phyloP scores from a whole-genome alignment of 2,329 filamentous ascomycete genomes.

The Exophiala oligosperma region DNA sequence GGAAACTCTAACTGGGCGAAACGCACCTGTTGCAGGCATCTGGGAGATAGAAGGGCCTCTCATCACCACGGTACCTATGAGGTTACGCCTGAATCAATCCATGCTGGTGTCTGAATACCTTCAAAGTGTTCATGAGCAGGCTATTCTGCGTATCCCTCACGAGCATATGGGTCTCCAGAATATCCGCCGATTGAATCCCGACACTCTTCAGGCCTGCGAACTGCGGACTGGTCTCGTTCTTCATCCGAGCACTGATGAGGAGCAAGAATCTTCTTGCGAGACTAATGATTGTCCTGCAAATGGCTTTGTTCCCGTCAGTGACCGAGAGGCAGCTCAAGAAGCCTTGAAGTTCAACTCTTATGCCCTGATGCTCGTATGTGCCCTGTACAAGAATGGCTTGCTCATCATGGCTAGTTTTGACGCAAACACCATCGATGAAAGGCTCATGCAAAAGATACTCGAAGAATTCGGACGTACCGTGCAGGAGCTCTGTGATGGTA shows the following conservation, averaged over 20 bases:
- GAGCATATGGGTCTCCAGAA: conserved; percentile 60
- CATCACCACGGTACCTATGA: conserved; percentile 43
- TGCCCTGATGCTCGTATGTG: conserved; percentile 66
- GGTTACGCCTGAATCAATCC: conserved; percentile 40
- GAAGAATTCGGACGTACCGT: conserved; percentile 53
- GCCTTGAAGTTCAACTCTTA: conserved; percentile 51
- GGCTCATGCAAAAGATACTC: conserved; percentile 55
- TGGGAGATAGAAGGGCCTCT: conserved; percentile 43
- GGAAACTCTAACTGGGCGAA: conserved; percentile 39
- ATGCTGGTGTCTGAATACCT: conserved; percentile 51
- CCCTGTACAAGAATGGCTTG: conserved; percentile 57
- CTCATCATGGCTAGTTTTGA: conserved; percentile 65
- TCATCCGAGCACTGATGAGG: conserved; percentile 5
- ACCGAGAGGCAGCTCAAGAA: conserved; percentile 28
- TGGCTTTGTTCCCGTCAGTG: neutral
- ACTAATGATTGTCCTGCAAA: conserved; percentile 2
- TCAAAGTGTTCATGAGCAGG: conserved; percentile 56
- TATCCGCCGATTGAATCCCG: conserved; percentile 54
- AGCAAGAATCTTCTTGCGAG: neutral
- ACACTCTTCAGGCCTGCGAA: conserved; percentile 46
- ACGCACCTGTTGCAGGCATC: conserved; percentile 37
- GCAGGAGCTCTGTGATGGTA: conserved; percentile 46
- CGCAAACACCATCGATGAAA: conserved; percentile 57
- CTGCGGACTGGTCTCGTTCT: conserved; percentile 39
- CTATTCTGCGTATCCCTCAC: conserved; percentile 59